Base-by-base conservation (phyloP, 1,139 yeast species). In the Maudiozyma humilis region DNA sequence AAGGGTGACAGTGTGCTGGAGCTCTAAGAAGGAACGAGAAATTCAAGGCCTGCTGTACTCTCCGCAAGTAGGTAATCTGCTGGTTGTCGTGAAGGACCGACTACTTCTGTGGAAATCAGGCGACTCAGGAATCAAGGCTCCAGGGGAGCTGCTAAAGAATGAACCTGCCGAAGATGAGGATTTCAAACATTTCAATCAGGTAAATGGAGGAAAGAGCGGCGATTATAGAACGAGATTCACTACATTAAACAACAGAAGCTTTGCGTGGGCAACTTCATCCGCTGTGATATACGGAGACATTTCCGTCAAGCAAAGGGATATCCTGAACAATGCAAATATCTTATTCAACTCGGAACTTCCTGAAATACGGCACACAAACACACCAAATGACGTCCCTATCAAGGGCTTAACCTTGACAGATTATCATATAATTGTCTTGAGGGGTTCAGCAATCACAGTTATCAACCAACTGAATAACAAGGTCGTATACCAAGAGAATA, bases 401-500 rank as follows among this genome's bases (percentile, higher is more conserved):
- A 63, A 63, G 39, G 67, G 73, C 7, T 53, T 76, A 3, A 53
- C 71, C 2, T 53, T 79, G 15, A 71, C 83, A 0, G 69, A 72
- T 40, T 80, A 72, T 53, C 83, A 79, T 55, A 53, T 79, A 3
- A 51, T 79, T 1, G 48, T 76, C 1, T 57, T 79, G 2, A 60
- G 74, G 6, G 70, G 70, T 1, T 61, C 67, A 19, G 70, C 69
- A 31, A 43, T 74, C 2, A 52, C 72, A 2, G 64, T 75, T 1
- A 66, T 73, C 38, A 79, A 78, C 50, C 72, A 76, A 47, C 57
- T 80, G 25, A 75, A 71, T 51, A 73, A 73, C 46, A 63, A 69
- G 36, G 53, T 72, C 2, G 73, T 69, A 1, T 73, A 63, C 44
- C 66, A 69, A 37, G 72, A 71, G 43, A 50, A 56, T 1, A 54